Evolutionary conservation across 192 early-diverging fungal genomes (phyloP), one percentile per base, ranked within the genome.

Genomic region (Coemansia sp.): DNA sequence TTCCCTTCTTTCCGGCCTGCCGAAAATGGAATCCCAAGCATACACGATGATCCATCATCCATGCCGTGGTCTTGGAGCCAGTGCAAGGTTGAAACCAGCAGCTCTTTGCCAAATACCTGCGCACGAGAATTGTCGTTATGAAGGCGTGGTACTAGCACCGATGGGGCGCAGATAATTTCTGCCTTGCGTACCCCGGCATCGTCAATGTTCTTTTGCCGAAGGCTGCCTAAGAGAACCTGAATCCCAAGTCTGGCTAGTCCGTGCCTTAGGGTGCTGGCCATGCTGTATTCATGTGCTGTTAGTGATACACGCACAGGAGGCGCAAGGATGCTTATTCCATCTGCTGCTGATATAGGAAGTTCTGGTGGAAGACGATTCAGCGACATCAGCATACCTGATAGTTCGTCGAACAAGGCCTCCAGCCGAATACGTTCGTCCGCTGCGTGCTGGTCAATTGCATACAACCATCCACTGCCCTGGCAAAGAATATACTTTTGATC

Each of bases 381-480:
- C 16, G 12, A 11, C 16, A 10, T 37, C 38, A 83, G 11, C 55
- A 71, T 60, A 43, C 16, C 10, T 22, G 55, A 64, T 10, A 77
- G 59, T 2, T 49, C 32, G 16, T 67, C 37, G 53, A 78, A 84
- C 39, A 41, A 41, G 0, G 20, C 48, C 40, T 84, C 82, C 37
- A 84, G 63, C 7, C 74, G 68, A 41, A 77, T 63, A 9, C 82
- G 71, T 74, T 84, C 82, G 59, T 84, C 82, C 4, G 82, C 82
- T 3, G 82, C 82, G 50, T 84, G 82, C 72, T 84, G 82, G 61
- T 84, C 82, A 45, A 84, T 71, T 1, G 74, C 77, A 43, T 76
- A 62, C 19, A 84, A 62, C 74, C 69, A 72, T 22, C 45, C 49
- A 55, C 25, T 53, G 5, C 16, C 38, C 45, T 58, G 49, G 66